Evolutionary conservation across 768 basidiomycete species (phyloP), one percentile per base, ranked within the genome.

Genomic region (Leccinum incarnatum): DNA sequence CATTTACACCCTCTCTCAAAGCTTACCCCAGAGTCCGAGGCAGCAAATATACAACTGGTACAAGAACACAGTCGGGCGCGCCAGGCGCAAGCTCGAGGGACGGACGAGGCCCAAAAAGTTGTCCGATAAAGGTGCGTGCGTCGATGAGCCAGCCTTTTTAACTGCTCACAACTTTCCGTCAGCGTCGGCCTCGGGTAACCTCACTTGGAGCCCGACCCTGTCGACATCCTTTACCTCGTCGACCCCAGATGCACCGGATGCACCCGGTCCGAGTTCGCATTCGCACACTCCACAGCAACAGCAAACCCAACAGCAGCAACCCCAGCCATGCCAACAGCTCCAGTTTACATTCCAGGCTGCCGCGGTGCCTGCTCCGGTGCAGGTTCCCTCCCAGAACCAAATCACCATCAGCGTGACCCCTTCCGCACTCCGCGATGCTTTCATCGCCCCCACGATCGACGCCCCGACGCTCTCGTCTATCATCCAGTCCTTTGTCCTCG

Each of bases 31-130:
- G 4, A 40, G 9, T 36, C 25, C 4, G 9, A 29, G 14, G 5
- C 37, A 86, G 84, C 84, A 85, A 81, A 84, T 87, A 57, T 87
- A 87, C 75, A 86, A 86, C 64, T 87, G 85, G 85, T 87, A 84
- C 74, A 87, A 87, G 74, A 87, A 87, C 69, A 85, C 85, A 17
- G 81, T 84, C 55, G 85, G 85, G 6, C 77, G 85, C 32, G 83
- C 80, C 7, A 76, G 84, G 55, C 76, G 84, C 50, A 84, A 84
- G 67, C 72, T 80, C 48, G 84, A 84, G 60, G 83, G 83, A 6
- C 75, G 80, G 27, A 78, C 82, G 1, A 75, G 82, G 47, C 77
- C 83, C 40, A 76, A 78, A 48, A 84, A 81, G 62, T 67, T 74
- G 9, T 72, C 79, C 36, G 83, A 84, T 68, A 84, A 81, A 73